Conservation (phyloP, 345 rosid genomes). For the Eucalyptus melliodora region DNA sequence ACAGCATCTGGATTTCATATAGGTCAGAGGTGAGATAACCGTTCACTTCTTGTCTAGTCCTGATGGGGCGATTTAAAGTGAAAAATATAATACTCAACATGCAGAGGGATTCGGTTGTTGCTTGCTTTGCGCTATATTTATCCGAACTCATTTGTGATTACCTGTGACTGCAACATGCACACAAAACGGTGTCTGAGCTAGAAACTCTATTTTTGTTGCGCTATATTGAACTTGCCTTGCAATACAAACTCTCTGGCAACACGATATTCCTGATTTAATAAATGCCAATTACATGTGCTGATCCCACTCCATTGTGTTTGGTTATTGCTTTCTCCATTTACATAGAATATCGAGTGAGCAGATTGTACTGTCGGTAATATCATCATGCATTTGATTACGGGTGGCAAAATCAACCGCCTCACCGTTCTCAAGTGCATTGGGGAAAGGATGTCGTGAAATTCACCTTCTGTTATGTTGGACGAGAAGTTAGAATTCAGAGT, state of each 20-base stretch:
- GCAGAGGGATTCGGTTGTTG: neutral
- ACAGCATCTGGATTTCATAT: slow-evolving; percentile 76
- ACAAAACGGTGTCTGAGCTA: neutral
- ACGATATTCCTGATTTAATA: neutral
- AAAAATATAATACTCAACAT: neutral
- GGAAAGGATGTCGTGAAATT: neutral
- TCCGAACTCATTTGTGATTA: neutral
- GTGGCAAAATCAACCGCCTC: neutral
- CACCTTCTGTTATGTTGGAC: neutral
- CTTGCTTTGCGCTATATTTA: neutral
- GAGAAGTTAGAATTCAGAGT: neutral
- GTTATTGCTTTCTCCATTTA: neutral
- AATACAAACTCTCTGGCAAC: neutral
- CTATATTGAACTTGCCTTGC: neutral
- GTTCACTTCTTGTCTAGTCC: neutral
- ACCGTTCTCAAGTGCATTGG: neutral
- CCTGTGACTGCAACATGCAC: slow-evolving; percentile 18
- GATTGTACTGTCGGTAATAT: neutral
- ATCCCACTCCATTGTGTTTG: neutral
- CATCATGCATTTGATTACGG: neutral
- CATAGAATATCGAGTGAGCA: neutral
- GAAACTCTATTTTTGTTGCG: neutral
- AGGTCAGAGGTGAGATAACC: slow-evolving; percentile 60
- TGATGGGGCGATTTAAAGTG: neutral
- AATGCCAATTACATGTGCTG: neutral